Evolutionary conservation across 306 rosid species (phyloP), one percentile per base, ranked within the genome.

Genomic region (Oemleria cerasiformis): DNA sequence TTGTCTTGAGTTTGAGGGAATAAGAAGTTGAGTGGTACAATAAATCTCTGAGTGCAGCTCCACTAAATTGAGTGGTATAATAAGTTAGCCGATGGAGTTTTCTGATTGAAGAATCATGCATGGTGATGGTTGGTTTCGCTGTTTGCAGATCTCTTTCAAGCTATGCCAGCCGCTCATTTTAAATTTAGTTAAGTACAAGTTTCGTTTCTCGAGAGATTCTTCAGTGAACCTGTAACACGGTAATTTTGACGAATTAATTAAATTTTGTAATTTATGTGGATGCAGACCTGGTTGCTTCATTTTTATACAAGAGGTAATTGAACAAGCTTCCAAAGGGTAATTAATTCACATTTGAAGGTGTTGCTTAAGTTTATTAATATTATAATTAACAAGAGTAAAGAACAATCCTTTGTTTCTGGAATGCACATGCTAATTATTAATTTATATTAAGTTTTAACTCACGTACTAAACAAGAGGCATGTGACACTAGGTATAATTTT

Each of bases 61-160:
- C 16, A 38, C 50, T 15, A 51, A 9, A 58, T 57, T 56, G 65
- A 73, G 48, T 20, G 30, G 20, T 30, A 61, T 23, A 57, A 39
- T 43, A 78, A 59, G n/a, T 7, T 61, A 16, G 34, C 1, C 4
- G 53, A 71, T 55, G 78, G 83, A 75, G 41, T 54, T 78, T 75
- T 82, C 80, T 48, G 75, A 49, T 72, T 8, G 39, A 40, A 67
- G 83, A 78, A 82, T 82, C 80, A 71, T 2, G 36, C 36, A 30
- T 30, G 36, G 36, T 30, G 36, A 30, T 78, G 21, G 51, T 47
- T 75, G 63, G 59, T 60, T 65, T 78, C 80, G 59, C 64, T 41
- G 62, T 56, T 66, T 57, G 21, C 7, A 40, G 50, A 21, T 61
- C 20, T 20, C 30, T 55, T 66, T 48, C 39, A 55, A 64, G 17